phyloP scores from a whole-genome alignment of 345 rosid species.

The Citrus cavaleriei region DNA sequence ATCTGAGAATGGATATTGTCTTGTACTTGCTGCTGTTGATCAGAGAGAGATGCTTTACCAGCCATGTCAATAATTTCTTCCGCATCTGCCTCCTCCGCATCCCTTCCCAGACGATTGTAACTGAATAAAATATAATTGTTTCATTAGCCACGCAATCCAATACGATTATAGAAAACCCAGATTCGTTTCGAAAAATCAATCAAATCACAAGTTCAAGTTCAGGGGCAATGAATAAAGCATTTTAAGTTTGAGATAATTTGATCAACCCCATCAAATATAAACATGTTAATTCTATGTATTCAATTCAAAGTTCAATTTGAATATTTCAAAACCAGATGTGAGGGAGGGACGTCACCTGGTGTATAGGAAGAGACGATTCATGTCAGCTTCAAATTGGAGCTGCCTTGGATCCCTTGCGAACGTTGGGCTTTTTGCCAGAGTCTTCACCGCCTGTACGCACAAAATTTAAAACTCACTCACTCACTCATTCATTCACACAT shows the following conservation, averaged over 20 bases:
- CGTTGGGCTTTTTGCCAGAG: conserved; percentile 60
- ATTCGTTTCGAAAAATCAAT: not conserved
- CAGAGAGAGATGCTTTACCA: conserved; percentile 56
- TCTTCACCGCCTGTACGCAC: conserved; percentile 51
- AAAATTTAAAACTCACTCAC: not conserved
- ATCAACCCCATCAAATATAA: not conserved
- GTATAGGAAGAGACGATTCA: conserved; percentile 67
- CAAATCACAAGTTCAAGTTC: not conserved
- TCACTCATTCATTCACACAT: not conserved
- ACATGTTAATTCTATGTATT: not conserved
- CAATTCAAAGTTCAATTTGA: not conserved
- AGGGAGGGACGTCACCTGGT: conserved; percentile 45
- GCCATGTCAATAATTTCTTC: conserved; percentile 89
- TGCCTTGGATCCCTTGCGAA: conserved; percentile 70
- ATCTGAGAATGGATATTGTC: conserved; percentile 74
- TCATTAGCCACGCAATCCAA: conserved; percentile 1
- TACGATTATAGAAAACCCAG: not conserved
- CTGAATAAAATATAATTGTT: conserved; percentile 28
- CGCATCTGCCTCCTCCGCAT: conserved; percentile 75
- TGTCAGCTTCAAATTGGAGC: conserved; percentile 76
- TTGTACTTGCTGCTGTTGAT: conserved; percentile 81
- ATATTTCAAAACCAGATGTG: not conserved
- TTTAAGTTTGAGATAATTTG: not conserved
- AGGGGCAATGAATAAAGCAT: not conserved
- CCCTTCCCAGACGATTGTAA: conserved; percentile 67